Evolutionary conservation across 345 rosid genomes (phyloP).

Genomic region (Combretum micranthum): DNA sequence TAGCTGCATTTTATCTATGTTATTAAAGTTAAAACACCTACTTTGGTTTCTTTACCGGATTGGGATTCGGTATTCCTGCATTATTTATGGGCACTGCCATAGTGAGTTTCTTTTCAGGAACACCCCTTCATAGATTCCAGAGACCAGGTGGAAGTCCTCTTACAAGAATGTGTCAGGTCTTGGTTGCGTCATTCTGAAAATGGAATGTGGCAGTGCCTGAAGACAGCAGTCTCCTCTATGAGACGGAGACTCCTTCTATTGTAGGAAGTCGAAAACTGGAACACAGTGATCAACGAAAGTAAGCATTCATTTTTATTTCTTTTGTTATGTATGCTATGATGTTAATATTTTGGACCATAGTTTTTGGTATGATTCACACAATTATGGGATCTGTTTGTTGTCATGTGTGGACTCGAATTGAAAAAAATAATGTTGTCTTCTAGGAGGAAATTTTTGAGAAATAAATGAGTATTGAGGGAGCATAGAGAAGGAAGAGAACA

Average conservation of each 20-base stretch:
- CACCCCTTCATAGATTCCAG: slow-evolving; percentile 82
- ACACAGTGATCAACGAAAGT: slow-evolving; percentile 66
- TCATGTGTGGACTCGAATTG: too few relatives aligned
- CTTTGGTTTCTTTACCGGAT: too few relatives aligned
- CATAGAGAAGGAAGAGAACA: too few relatives aligned
- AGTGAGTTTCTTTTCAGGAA: slow-evolving; percentile 79
- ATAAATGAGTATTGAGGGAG: too few relatives aligned
- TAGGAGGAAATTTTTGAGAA: too few relatives aligned
- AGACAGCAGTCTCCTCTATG: slow-evolving; percentile 57
- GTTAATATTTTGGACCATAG: not conserved
- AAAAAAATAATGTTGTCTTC: too few relatives aligned
- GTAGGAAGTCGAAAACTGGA: slow-evolving; percentile 71
- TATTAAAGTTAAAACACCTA: too few relatives aligned
- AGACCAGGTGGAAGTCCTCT: slow-evolving; percentile 91
- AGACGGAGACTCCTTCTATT: slow-evolving; percentile 58
- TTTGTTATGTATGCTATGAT: not conserved
- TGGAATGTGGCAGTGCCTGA: slow-evolving; percentile 45
- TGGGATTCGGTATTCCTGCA: slow-evolving; percentile 92
- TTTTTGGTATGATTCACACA: too few relatives aligned
- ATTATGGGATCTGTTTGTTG: too few relatives aligned
- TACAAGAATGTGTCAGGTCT: slow-evolving; percentile 75
- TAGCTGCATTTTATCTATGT: too few relatives aligned
- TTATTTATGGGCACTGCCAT: slow-evolving; percentile 85
- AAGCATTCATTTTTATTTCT: slow-evolving; percentile 9
- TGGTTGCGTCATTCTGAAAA: slow-evolving; percentile 74